Evolutionary conservation across 2,329 filamentous ascomycete species (phyloP).

Genomic region (Neonectria sp.): DNA sequence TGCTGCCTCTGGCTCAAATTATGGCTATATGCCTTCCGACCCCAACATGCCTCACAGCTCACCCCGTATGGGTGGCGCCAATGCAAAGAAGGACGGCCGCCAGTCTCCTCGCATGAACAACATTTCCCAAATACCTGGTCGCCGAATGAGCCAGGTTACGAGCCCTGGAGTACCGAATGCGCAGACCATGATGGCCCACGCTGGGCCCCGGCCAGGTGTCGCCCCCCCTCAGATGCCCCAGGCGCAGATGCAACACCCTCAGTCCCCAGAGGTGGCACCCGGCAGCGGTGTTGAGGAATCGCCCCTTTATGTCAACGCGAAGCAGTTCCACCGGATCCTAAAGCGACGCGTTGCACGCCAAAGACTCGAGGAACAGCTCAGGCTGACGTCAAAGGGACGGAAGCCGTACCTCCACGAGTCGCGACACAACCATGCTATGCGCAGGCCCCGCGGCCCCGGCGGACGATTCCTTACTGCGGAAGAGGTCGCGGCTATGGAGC

Average conservation of each 20-base stretch:
- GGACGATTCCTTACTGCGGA: conserved; percentile 97
- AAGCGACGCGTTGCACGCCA: conserved; percentile 95
- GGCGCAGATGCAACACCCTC: conserved; percentile 77
- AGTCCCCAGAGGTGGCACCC: conserved; percentile 85
- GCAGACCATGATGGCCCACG: conserved; percentile 83
- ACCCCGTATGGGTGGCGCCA: conserved; percentile 82
- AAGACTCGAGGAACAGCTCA: conserved; percentile 91
- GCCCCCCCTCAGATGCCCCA: conserved; percentile 73
- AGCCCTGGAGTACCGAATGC: conserved; percentile 82
- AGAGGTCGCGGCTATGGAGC: conserved; percentile 92
- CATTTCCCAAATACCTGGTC: conserved; percentile 71
- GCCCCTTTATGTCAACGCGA: conserved; percentile 97
- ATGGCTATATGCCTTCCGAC: conserved; percentile 81
- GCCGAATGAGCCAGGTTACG: conserved; percentile 83
- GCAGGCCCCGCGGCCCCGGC: conserved; percentile 91
- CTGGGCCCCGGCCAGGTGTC: conserved; percentile 64
- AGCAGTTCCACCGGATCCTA: conserved; percentile 97
- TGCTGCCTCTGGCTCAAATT: conserved; percentile 86
- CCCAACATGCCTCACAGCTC: conserved; percentile 79
- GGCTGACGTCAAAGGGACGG: conserved; percentile 93
- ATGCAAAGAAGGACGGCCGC: conserved; percentile 79
- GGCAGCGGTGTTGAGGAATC: conserved; percentile 85
- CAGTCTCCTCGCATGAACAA: conserved; percentile 83
- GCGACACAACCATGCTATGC: conserved; percentile 98
- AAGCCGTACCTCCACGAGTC: conserved; percentile 99